Conservation (phyloP, 306 rosid genomes). For the Quercus parvula region DNA sequence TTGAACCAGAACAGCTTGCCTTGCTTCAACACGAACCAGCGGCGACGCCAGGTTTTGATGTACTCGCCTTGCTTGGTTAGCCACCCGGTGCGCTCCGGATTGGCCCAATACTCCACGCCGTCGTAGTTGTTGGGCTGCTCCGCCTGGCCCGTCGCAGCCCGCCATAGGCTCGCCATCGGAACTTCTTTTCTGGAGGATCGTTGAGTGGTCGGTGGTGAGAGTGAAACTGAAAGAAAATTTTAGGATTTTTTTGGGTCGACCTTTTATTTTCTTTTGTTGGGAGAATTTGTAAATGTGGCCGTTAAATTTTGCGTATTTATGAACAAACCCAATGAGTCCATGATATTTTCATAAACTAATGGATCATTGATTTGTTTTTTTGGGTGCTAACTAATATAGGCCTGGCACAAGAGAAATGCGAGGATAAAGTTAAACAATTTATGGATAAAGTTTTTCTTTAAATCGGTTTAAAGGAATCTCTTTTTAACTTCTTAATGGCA, state of each 20-base stretch:
- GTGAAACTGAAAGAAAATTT: not conserved
- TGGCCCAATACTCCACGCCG: conserved; percentile 35
- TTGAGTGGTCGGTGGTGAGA: not conserved
- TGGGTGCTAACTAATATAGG: no score
- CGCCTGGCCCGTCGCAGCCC: conserved; percentile 30
- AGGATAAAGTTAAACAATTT: no score
- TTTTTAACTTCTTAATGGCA: no score
- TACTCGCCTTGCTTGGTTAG: conserved; percentile 38
- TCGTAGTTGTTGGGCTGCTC: conserved; percentile 19
- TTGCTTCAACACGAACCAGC: conserved; percentile 39
- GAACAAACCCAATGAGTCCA: not conserved
- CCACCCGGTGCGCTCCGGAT: conserved; percentile 36
- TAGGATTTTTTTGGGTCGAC: not conserved
- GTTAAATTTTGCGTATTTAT: not conserved
- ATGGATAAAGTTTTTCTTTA: no score
- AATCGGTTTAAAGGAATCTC: no score
- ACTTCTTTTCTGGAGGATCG: not conserved
- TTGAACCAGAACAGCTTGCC: conserved; percentile 44
- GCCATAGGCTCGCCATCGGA: conserved; percentile 31
- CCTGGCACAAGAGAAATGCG: no score
- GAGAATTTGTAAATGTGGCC: not conserved
- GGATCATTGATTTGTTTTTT: no score
- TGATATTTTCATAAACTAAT: no score
- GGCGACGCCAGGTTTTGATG: conserved; percentile 44
- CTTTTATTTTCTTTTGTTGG: not conserved